These are phyloP conservation scores for Malus hybrid DNA, from an alignment of 331 rosid genomes.

Conservation along the genomic window DNA sequence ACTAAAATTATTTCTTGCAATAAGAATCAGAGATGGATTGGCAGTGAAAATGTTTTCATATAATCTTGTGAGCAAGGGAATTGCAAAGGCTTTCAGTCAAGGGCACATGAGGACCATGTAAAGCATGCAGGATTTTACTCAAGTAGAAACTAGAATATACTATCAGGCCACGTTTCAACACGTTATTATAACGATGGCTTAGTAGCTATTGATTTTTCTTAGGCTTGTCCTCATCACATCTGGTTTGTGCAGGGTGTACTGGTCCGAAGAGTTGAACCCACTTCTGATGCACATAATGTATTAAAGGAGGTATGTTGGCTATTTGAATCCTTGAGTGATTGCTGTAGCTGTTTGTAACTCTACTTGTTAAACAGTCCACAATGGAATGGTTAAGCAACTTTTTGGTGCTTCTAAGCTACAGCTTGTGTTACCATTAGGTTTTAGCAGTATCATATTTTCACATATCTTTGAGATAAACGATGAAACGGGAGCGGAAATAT, in stretches of 20 bases:
- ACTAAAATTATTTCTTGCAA: not conserved
- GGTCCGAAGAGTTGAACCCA: conserved; percentile 93
- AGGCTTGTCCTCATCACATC: not conserved
- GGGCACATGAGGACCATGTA: not conserved
- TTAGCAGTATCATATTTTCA: not conserved
- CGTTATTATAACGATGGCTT: not conserved
- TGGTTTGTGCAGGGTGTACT: conserved; percentile 67
- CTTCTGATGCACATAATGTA: conserved; percentile 80
- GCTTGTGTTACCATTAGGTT: conserved; percentile 1
- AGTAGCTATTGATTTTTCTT: not conserved
- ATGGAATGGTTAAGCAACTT: conserved; percentile 3
- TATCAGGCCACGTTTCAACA: not conserved
- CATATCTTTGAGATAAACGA: not conserved
- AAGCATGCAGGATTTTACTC: not conserved
- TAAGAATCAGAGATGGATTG: not conserved
- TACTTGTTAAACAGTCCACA: not conserved
- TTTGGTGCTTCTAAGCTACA: conserved; percentile 16
- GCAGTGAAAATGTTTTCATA: not conserved
- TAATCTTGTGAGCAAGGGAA: not conserved
- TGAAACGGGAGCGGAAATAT: not conserved
- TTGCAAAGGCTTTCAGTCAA: not conserved
- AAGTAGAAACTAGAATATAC: not conserved
- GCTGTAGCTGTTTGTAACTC: conserved; percentile 2
- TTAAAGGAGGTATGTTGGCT: conserved; percentile 62
- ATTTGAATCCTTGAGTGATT: conserved; percentile 11